A percentile compares a stretch with the other conserved stretches of the same genome.
These are phyloP conservation scores for Houttuynia cordata DNA, from an alignment of 164 flowering plant genomes.

Conservation along the genomic window DNA sequence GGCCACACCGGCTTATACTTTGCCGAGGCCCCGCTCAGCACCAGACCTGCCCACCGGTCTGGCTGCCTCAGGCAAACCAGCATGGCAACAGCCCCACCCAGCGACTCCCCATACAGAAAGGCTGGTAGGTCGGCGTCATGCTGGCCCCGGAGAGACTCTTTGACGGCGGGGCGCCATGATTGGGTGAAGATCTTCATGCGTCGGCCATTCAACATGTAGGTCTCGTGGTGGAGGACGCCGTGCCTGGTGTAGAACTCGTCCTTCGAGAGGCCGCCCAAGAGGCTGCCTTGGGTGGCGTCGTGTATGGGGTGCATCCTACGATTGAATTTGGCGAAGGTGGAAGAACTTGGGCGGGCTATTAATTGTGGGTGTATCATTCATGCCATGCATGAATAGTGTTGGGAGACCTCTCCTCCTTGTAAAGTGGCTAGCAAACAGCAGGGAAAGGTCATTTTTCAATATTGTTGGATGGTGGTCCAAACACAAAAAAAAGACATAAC, in stretches of 20 bases:
- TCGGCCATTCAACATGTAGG: constrained; percentile 20
- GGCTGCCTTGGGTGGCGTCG: constrained; percentile 30
- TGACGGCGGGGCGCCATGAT: constrained; percentile 22
- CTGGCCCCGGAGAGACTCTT: too few relatives aligned
- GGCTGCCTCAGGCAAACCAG: constrained; percentile 20
- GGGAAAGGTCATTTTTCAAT: too few relatives aligned
- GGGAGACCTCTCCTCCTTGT: too few relatives aligned
- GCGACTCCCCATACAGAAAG: constrained; percentile 32
- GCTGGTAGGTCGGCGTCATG: constrained; percentile 28
- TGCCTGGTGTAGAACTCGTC: constrained; percentile 28
- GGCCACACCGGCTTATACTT: constrained; percentile 31
- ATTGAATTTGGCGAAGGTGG: too few relatives aligned
- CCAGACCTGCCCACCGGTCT: constrained; percentile 24
- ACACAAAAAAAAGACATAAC: too few relatives aligned
- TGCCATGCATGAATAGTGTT: too few relatives aligned
- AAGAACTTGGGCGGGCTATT: too few relatives aligned
- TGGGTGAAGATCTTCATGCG: constrained; percentile 34
- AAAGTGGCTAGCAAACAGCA: too few relatives aligned
- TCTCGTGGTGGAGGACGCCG: constrained; percentile 18
- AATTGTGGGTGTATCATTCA: too few relatives aligned
- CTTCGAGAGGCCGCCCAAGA: constrained; percentile 23
- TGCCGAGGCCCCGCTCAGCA: constrained; percentile 27
- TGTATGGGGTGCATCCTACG: constrained; percentile 31
- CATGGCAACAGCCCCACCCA: constrained; percentile 31
- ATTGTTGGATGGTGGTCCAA: too few relatives aligned